A percentile compares a stretch with the other conserved stretches of the same genome.
Conservation (phyloP, 305 asterid species). For the Euphrasia arctica region DNA sequence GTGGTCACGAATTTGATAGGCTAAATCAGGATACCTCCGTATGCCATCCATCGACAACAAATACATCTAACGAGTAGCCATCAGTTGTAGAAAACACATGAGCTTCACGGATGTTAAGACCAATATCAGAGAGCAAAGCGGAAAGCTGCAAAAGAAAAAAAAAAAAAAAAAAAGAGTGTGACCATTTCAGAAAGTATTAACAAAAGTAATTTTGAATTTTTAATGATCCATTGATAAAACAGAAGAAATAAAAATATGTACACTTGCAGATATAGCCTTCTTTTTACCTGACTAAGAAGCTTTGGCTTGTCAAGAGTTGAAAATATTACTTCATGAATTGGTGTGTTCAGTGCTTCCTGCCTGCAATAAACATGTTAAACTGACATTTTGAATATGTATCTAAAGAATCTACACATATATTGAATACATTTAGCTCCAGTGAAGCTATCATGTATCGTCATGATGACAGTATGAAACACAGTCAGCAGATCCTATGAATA, state of each 20-base stretch:
- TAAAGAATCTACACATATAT: neutral
- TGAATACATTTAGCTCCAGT: neutral
- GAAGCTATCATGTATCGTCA: conserved; percentile 4
- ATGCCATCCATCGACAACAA: conserved; percentile 98
- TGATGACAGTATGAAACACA: neutral
- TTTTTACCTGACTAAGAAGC: conserved; percentile 87
- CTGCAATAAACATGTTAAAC: conserved; percentile 44
- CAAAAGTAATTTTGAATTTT: neutral
- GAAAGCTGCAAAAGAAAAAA: conserved; percentile 68
- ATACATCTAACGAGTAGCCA: conserved; percentile 89
- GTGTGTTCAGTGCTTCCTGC: conserved; percentile 49
- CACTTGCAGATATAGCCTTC: neutral
- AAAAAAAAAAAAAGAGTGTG: too few species aligned
- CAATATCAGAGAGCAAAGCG: conserved; percentile 91
- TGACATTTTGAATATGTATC: conserved; percentile 2
- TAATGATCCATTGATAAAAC: conserved; percentile 9
- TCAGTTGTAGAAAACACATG: conserved; percentile 92
- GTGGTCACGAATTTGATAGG: conserved; percentile 22
- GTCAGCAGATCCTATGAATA: neutral
- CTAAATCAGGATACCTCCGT: conserved; percentile 57
- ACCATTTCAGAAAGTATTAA: conserved; percentile 11
- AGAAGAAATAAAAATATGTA: neutral
- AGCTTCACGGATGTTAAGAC: conserved; percentile 98
- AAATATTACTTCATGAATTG: conserved; percentile 80
- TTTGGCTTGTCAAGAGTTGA: conserved; percentile 90